Evolutionary conservation across 2,329 filamentous ascomycete species (phyloP).

Genomic region (Emericellopsis atlantica): DNA sequence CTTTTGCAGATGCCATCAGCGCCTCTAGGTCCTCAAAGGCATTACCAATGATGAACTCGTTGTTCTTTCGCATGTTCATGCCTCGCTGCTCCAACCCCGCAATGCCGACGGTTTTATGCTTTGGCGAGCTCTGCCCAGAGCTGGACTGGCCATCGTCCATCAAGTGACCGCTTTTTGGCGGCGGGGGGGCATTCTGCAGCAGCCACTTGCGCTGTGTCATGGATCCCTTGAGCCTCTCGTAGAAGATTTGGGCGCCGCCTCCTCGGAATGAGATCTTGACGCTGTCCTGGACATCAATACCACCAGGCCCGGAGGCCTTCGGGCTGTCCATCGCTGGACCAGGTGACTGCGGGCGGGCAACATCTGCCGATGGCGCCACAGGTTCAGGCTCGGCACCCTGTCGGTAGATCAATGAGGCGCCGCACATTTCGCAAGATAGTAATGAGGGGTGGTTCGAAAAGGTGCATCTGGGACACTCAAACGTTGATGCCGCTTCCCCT

Average conservation of each 20-base stretch:
- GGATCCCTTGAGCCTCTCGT: constrained; percentile 76
- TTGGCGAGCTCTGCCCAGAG: constrained; percentile 10
- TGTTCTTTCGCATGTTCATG: constrained; percentile 77
- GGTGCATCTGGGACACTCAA: constrained; percentile 77
- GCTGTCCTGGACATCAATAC: constrained; percentile 51
- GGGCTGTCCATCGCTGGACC: constrained; percentile 48
- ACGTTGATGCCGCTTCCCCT: constrained; percentile 20
- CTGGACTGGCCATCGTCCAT: constrained; percentile 20
- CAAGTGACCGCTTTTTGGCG: constrained; percentile 48
- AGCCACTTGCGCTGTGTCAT: constrained; percentile 94
- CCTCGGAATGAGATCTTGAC: constrained; percentile 87
- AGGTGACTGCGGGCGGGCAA: constrained; percentile 57
- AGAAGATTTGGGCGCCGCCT: constrained; percentile 82
- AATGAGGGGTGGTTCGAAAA: constrained; percentile 89
- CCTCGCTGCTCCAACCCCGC: constrained; percentile 83
- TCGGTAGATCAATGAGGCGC: constrained; percentile 55
- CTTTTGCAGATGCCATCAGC: constrained; percentile 93
- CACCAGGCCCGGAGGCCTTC: constrained; percentile 15
- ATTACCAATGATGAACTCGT: constrained; percentile 81
- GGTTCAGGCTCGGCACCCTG: constrained; percentile 22
- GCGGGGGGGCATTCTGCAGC: constrained; percentile 75
- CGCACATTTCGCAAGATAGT: constrained; percentile 80
- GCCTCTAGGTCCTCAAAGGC: constrained; percentile 95
- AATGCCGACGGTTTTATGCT: constrained; percentile 65
- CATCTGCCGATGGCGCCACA: constrained; percentile 18